These are phyloP conservation scores for Blastomyces parvus DNA, from an alignment of 2,329 filamentous ascomycete genomes.

Conservation along the genomic window DNA sequence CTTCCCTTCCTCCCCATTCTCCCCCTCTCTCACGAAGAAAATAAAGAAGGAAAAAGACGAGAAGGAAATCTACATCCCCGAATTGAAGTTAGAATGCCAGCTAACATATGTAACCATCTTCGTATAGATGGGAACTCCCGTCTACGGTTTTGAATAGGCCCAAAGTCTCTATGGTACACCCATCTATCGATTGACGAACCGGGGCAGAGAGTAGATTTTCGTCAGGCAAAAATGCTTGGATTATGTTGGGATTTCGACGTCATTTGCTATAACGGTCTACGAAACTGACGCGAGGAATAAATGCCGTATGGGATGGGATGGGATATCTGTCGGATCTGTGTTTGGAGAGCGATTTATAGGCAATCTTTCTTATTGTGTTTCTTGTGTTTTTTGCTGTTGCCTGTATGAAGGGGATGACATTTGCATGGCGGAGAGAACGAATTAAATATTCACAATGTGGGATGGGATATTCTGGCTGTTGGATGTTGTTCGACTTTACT, in stretches of 20 bases:
- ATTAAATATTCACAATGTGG: neutral
- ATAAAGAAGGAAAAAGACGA: neutral
- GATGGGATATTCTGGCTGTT: neutral
- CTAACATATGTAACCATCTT: neutral
- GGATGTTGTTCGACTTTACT: neutral
- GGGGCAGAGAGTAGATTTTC: neutral
- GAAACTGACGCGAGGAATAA: neutral
- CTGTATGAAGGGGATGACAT: too few relatives aligned
- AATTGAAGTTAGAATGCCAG: neutral
- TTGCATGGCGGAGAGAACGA: too few relatives aligned
- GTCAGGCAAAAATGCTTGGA: too few relatives aligned
- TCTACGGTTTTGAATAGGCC: slow-evolving; percentile 18
- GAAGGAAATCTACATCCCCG: neutral
- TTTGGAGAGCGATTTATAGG: neutral
- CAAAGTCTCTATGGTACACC: neutral
- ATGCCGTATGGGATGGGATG: neutral
- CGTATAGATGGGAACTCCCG: slow-evolving; percentile 15
- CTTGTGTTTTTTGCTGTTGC: neutral
- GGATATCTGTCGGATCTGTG: neutral
- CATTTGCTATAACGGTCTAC: neutral
- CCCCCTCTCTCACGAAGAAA: neutral
- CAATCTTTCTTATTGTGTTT: neutral
- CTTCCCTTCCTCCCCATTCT: neutral
- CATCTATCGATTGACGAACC: neutral
- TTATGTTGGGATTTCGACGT: neutral